A percentile compares a stretch with the other conserved stretches of the same genome.
phyloP scores from a whole-genome alignment of 176 grass and related monocot genomes.

The Rhynchospora pubera region DNA sequence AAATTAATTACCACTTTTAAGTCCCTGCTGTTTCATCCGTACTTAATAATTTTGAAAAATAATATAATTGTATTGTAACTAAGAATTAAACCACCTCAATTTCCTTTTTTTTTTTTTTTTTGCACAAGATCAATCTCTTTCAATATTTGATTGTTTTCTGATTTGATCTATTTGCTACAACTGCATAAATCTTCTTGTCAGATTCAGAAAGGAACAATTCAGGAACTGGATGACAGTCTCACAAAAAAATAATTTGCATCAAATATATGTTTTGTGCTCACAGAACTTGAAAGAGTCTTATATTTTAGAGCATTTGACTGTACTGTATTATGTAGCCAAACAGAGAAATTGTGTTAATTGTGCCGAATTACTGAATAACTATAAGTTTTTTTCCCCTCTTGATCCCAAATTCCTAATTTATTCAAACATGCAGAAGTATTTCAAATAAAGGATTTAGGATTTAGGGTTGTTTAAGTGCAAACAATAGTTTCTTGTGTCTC shows the following conservation, averaged over 20 bases:
- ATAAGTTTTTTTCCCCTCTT: conserved; percentile 27
- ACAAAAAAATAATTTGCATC: neutral
- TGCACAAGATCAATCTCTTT: neutral
- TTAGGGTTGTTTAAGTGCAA: conserved; percentile 41
- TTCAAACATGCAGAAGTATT: conserved; percentile 25
- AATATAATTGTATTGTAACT: too few species aligned
- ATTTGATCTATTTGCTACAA: neutral
- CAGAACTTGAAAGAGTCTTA: conserved; percentile 9
- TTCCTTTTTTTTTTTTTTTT: too few species aligned
- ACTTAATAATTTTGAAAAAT: too few species aligned
- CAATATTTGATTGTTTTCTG: too few species aligned
- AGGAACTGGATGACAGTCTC: neutral
- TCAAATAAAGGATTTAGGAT: conserved; percentile 26
- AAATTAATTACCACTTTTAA: too few species aligned
- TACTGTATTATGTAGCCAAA: neutral
- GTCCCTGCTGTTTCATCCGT: too few species aligned
- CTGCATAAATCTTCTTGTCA: neutral
- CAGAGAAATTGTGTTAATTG: conserved; percentile 23
- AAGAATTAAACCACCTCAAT: too few species aligned
- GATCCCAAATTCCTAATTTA: conserved; percentile 10
- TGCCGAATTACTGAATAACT: neutral
- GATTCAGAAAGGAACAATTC: neutral
- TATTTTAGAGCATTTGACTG: neutral
- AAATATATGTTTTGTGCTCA: conserved; percentile 13
- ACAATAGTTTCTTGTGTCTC: conserved; percentile 14